Percentiles rank a stretch among this genome's conserved stretches.
phyloP scores from a whole-genome alignment of 176 grass and related monocot species.

The Musa itinerans region DNA sequence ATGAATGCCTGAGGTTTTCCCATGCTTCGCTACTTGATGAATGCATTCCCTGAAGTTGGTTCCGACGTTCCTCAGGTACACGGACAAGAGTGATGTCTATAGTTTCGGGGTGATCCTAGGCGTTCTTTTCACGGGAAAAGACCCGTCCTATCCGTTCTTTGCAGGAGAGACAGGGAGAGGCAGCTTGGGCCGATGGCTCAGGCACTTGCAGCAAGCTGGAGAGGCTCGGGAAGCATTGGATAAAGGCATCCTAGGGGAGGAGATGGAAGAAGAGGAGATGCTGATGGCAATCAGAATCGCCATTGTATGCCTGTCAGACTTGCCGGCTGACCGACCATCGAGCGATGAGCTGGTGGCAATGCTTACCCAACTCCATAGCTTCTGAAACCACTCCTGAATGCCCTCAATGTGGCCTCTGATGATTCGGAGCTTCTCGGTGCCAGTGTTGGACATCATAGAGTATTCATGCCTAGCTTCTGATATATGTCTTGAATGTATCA shows the following conservation, averaged over 20 bases:
- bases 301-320: conserved; percentile 77
- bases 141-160: conserved; percentile 67
- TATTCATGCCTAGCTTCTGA: too few relatives aligned
- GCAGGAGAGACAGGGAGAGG: conserved; percentile 41
- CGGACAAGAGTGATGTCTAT: conserved; percentile 93
- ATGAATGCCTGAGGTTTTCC: not conserved
- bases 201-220: conserved; percentile 63
- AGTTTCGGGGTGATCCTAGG: conserved; percentile 79
- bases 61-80: conserved; percentile 47
- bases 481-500: not conserved
- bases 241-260: conserved; percentile 44
- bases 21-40: not conserved
- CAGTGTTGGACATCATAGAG: too few relatives aligned
- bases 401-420: too few relatives aligned
- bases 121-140: conserved; percentile 61
- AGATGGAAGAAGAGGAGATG: conserved; percentile 87
- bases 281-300: conserved; percentile 82
- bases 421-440: too few relatives aligned
- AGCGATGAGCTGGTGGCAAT: conserved; percentile 88
- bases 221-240: conserved; percentile 77
- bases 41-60: not conserved
- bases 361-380: conserved; percentile 78
- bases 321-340: conserved; percentile 66
- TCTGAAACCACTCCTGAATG: conserved; percentile 14
- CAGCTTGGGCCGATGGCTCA: conserved; percentile 54